Evolutionary conservation across 148 eudicot genomes (phyloP).

Genomic region (Arctostaphylos glauca): DNA sequence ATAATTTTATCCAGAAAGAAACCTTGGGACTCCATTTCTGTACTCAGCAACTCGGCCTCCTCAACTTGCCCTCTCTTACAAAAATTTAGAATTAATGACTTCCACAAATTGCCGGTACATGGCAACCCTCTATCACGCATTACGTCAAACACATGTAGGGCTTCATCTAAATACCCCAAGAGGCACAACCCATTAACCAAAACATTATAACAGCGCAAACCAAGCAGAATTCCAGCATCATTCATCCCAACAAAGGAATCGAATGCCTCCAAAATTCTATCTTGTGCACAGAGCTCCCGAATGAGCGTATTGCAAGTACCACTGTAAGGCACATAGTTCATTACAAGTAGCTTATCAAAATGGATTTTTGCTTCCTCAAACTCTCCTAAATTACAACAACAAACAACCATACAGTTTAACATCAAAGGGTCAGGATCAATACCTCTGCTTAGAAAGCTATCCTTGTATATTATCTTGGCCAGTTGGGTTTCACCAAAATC

Average conservation of each 20-base stretch:
- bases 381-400: no score
- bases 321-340: constrained; percentile 1
- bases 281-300: constrained; percentile 21
- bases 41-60: constrained; percentile 35
- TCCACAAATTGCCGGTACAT: constrained; percentile 24
- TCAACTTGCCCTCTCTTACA: constrained; percentile 37
- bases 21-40: constrained; percentile 41
- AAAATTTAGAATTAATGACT: constrained; percentile 30
- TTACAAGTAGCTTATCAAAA: no score
- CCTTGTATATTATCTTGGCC: constrained; percentile 31
- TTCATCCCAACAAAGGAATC: constrained; percentile 23
- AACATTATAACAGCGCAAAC: constrained; percentile 24
- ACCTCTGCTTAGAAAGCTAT: constrained; percentile 24
- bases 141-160: constrained; percentile 33
- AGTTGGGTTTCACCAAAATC: constrained; percentile 23
- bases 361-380: no score
- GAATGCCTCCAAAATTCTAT: constrained; percentile 35
- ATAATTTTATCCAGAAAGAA: constrained; percentile 33
- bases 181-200: constrained; percentile 30
- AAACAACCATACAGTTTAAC: no score
- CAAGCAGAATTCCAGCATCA: constrained; percentile 16
- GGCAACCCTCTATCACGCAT: constrained; percentile 26
- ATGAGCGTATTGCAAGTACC: constrained; percentile 29
- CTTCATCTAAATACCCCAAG: constrained; percentile 39
- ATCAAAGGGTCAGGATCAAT: no score